Evolutionary conservation across 768 basidiomycete species (phyloP).

Genomic region (Cytidiella melzeri): DNA sequence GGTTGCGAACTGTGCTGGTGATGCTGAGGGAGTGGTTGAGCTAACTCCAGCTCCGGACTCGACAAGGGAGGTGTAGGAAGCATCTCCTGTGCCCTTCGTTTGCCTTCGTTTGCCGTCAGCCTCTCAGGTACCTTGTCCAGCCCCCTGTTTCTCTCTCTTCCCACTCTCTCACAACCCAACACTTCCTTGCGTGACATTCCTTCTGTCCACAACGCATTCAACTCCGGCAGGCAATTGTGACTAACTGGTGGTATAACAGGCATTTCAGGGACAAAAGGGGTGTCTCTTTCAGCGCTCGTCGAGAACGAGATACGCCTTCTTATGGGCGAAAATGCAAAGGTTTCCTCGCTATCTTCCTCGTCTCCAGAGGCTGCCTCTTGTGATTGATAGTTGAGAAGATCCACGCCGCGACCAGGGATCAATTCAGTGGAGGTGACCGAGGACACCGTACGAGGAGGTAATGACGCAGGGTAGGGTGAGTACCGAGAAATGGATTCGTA

Average conservation of each 20-base stretch:
- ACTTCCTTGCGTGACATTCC: too few species aligned
- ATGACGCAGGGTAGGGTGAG: not conserved
- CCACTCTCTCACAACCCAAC: not conserved
- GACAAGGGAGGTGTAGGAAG: not conserved
- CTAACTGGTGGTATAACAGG: not conserved
- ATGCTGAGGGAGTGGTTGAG: not conserved
- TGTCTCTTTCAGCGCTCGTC: not conserved
- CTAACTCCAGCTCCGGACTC: not conserved
- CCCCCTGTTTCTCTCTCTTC: not conserved
- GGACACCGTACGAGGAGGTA: not conserved
- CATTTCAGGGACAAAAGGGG: not conserved
- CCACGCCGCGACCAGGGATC: too few species aligned
- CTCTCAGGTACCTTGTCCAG: not conserved
- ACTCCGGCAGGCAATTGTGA: too few species aligned
- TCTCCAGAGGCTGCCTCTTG: too few species aligned
- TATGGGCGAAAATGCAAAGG: not conserved
- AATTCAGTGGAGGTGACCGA: not conserved
- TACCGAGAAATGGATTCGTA: not conserved
- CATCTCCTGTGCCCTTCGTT: not conserved
- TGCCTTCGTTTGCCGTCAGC: not conserved
- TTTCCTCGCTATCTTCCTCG: not conserved
- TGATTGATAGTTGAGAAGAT: too few species aligned
- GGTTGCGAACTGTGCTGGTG: not conserved
- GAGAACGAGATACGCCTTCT: not conserved
- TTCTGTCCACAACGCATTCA: too few species aligned